Base-by-base conservation (phyloP, 805 yeast species). In the Candida ascalaphidarum region DNA sequence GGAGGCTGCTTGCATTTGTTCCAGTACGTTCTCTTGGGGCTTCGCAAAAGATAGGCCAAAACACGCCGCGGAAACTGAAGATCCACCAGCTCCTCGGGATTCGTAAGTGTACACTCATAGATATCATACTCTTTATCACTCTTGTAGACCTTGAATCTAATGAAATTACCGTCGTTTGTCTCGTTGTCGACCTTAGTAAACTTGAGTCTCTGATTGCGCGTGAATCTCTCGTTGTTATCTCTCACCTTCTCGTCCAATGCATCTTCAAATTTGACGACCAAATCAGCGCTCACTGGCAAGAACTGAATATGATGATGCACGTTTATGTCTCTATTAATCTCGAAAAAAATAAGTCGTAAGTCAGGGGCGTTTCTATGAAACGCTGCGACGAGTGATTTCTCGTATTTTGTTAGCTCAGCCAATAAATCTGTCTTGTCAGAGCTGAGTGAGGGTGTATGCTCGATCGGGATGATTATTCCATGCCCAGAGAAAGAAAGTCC, bases 21-120 rank as follows among this genome's bases (percentile, higher is more conserved):
- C 96, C 96, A 86, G 33, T 74, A 75, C 1, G 71, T 50, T 36
- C 86, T 61, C 29, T 74, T 76, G 2, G 80, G 77, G 11, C 71
- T 58, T 24, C 65, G 72, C 27, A 86, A 46, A 3, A 78, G 52
- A 36, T 64, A 63, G 0, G 95, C 88, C 17, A 83, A 43, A 1
- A 81, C 86, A 43, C 85, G 67, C 48, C 96, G 63, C 2, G 95
- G 94, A 43, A 88, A 82, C 40, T 83, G 95, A 10, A 84, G 52
- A 48, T 88, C 96, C 7, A 85, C 54, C 9, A 64, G 39, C 29
- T 61, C 61, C 3, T 45, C 36, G 1, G 48, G 46, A 25, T 48
- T 49, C 5, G 33, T 33, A 13, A 47, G 35, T 21, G 30, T 39
- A 21, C 52, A 37, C 24, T 44, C 36, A 35, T 36, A 53, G 9